Conservation (phyloP, 139 green algal genomes). For the Gonium pectorale region DNA sequence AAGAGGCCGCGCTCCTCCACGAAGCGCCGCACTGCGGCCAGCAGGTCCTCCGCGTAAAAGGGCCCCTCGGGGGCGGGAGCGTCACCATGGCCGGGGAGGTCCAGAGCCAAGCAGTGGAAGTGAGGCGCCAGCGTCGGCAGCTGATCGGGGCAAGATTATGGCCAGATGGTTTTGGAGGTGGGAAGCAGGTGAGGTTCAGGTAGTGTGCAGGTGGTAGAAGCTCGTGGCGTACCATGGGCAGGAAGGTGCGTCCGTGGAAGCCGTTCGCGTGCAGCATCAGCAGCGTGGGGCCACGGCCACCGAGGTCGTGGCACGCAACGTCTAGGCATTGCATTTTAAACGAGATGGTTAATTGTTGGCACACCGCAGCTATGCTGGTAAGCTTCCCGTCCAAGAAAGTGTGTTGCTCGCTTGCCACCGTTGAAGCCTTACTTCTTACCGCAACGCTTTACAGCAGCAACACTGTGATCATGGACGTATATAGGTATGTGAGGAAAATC, state of each 20-base stretch:
- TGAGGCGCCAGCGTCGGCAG: slow-evolving; percentile 7
- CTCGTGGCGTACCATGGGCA: slow-evolving; percentile 33
- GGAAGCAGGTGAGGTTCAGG: no score
- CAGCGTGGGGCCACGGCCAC: slow-evolving; percentile 35
- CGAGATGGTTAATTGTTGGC: no score
- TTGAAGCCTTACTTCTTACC: no score
- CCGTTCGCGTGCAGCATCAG: slow-evolving; percentile 56
- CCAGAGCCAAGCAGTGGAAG: slow-evolving; percentile 49
- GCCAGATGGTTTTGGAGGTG: not conserved
- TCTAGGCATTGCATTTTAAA: not conserved
- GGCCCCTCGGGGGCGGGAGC: not conserved
- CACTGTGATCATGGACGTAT: no score
- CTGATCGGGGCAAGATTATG: not conserved
- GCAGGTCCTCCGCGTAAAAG: not conserved
- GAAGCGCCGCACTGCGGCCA: not conserved
- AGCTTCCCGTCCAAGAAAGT: no score
- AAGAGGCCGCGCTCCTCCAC: not conserved
- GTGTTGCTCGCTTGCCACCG: no score
- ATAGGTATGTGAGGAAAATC: no score
- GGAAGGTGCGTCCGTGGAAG: slow-evolving; percentile 36
- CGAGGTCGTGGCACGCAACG: slow-evolving; percentile 35
- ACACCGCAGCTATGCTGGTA: no score
- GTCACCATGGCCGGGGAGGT: slow-evolving; percentile 46
- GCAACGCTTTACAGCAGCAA: no score
- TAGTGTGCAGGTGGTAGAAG: no score